phyloP scores from a whole-genome alignment of 2,329 filamentous ascomycete genomes.

The Curvularia hawaiiensis region DNA sequence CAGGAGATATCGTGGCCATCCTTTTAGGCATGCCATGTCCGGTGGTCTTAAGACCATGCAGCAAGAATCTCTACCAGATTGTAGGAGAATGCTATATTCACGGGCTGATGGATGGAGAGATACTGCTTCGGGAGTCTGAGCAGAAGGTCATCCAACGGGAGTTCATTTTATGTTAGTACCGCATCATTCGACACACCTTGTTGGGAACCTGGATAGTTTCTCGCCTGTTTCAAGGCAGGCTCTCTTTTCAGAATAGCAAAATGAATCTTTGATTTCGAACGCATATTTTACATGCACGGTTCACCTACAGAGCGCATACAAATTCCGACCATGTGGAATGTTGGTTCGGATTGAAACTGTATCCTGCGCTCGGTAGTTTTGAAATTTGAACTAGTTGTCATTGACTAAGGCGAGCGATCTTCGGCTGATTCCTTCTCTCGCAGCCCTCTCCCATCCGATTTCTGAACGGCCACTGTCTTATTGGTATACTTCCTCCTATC shows the following conservation, averaged over 20 bases:
- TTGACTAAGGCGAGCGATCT: not conserved
- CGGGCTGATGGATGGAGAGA: not conserved
- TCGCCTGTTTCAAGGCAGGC: not conserved
- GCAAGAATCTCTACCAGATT: not conserved
- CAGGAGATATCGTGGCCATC: not conserved
- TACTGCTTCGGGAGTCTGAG: not conserved
- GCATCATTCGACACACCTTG: not conserved
- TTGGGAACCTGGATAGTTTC: too few relatives aligned
- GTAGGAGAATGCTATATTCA: not conserved
- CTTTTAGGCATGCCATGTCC: not conserved
- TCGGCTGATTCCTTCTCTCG: constrained; percentile 26
- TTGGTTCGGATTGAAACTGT: not conserved
- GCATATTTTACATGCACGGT: too few relatives aligned
- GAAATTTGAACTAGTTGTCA: not conserved
- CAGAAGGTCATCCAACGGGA: not conserved
- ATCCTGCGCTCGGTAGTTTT: too few relatives aligned
- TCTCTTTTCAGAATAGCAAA: not conserved
- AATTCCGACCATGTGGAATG: not conserved
- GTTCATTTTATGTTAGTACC: not conserved
- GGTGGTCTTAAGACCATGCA: not conserved
- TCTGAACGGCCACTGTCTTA: constrained; percentile 37
- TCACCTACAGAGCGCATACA: too few relatives aligned
- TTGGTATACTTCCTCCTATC: constrained; percentile 37
- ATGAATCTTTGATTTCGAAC: not conserved
- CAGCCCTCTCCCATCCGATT: constrained; percentile 29